These are phyloP conservation scores for Botrytis cinerea DNA, from an alignment of 2,329 filamentous ascomycete genomes.

Conservation along the genomic window DNA sequence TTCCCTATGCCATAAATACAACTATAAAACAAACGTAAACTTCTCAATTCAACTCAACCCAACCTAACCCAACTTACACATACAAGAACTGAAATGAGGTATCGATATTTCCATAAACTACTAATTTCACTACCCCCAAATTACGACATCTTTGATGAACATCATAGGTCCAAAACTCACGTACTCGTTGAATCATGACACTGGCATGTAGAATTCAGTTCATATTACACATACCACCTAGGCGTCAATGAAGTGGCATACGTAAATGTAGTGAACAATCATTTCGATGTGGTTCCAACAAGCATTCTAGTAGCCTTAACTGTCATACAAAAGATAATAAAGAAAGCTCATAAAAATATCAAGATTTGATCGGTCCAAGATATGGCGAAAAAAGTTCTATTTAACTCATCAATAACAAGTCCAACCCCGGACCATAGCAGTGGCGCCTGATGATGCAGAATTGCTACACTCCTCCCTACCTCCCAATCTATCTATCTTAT, in stretches of 20 bases:
- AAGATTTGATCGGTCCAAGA: background rate
- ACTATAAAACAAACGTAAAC: no score
- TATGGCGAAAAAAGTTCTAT: constrained; percentile 3
- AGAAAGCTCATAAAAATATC: background rate
- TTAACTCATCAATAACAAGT: constrained; percentile 16
- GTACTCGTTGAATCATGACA: background rate
- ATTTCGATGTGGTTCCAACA: background rate
- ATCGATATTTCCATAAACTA: no score
- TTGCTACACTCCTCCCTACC: constrained; percentile 12
- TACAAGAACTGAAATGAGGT: no score
- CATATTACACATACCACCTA: background rate
- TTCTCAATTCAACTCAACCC: no score
- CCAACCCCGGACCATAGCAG: constrained; percentile 2
- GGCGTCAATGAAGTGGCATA: background rate
- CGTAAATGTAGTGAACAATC: background rate
- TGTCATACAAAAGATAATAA: background rate
- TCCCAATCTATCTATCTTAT: constrained; percentile 21
- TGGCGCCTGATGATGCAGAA: constrained; percentile 20
- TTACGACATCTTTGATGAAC: background rate
- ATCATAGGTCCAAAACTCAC: no score
- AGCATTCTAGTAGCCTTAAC: background rate
- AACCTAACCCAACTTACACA: no score
- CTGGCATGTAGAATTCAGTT: background rate
- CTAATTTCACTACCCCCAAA: background rate
- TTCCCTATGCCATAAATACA: no score